phyloP scores from a whole-genome alignment of 2,329 filamentous ascomycete genomes.

The Colletotrichum eremochloae region DNA sequence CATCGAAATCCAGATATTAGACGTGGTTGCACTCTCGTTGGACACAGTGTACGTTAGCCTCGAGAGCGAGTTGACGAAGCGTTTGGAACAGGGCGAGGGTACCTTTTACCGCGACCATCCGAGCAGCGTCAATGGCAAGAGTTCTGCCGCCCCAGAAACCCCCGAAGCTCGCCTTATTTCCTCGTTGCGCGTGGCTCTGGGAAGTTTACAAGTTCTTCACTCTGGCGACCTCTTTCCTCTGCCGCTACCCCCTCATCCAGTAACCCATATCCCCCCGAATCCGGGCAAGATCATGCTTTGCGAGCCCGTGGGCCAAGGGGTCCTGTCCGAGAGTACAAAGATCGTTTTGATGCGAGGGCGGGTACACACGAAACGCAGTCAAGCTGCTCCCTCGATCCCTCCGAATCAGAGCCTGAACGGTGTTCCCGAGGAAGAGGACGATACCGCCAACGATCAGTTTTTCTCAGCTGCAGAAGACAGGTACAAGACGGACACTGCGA shows the following conservation, averaged over 20 bases:
- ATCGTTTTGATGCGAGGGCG: constrained; percentile 82
- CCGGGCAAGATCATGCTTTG: constrained; percentile 93
- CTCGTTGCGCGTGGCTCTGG: constrained; percentile 81
- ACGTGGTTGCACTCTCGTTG: constrained; percentile 83
- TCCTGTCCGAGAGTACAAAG: constrained; percentile 81
- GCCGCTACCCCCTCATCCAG: constrained; percentile 84
- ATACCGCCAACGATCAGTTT: constrained; percentile 91
- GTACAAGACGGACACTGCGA: constrained; percentile 68
- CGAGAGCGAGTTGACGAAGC: constrained; percentile 83
- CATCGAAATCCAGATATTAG: constrained; percentile 86
- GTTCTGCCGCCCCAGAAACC: constrained; percentile 48
- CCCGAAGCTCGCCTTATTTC: constrained; percentile 60
- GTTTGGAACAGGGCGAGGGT: constrained; percentile 85
- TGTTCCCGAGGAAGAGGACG: constrained; percentile 75
- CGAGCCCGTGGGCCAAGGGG: constrained; percentile 91
- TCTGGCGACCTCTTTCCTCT: constrained; percentile 83
- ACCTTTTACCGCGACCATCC: constrained; percentile 80
- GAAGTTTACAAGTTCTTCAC: constrained; percentile 82
- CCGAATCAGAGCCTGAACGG: constrained; percentile 70
- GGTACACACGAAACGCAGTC: constrained; percentile 67
- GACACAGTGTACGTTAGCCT: constrained; percentile 90
- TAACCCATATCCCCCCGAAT: constrained; percentile 86
- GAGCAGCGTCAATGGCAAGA: constrained; percentile 54
- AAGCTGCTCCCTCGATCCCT: constrained; percentile 60
- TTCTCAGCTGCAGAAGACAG: constrained; percentile 91